Base-by-base conservation (phyloP, 2,329 filamentous ascomycete genomes). In the Epichloe aotearoae region DNA sequence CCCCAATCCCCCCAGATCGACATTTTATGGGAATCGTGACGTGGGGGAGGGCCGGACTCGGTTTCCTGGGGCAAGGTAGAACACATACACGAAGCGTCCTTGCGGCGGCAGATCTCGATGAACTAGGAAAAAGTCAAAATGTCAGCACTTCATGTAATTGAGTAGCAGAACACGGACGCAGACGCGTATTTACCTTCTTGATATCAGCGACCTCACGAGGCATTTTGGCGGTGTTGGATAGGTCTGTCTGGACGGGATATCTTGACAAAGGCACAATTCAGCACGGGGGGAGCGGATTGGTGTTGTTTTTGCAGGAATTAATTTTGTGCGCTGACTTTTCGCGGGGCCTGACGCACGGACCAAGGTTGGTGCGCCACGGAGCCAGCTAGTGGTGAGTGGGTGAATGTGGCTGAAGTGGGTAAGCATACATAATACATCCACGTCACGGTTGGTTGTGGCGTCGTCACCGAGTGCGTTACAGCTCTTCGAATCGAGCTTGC, bases 91-190 rank as follows among this genome's bases (percentile, higher is more conserved):
- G 87, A 94, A 73, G 93, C 93, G 84, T 98, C 94, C 82, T 95
- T 95, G 74, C 93, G 87, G 76, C 91, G 86, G 84, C 88, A 95
- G 83, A 98, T 95, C 86, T 97, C 93, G 75, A 98, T 95, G 88
- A 98, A 98, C 82, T 95, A 23, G 73, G 72, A 23, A 20, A n/a
- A 14, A 12, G 15, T 19, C 14, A 19, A 33, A 36, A 42, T 14
- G 30, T 52, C n/a, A 54, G 50, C 45, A 47, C 12, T 20, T 33
- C 26, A 3, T 1, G 12, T 15, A 4, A 23, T 26, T 33, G 36
- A 40, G 12, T 15, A 5, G 4, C 7, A 30, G 15, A 12, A 14
- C 20, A 14, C 1, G 14, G 11, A n/a, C 14, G 11, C 19, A 17
- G 4, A n/a, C 3, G 14, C 17, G 33, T 33, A 33, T 23, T 17